A percentile compares a stretch with the other conserved stretches of the same genome.
Conservation (phyloP, 805 yeast species). For the Saturnispora mendoncae region DNA sequence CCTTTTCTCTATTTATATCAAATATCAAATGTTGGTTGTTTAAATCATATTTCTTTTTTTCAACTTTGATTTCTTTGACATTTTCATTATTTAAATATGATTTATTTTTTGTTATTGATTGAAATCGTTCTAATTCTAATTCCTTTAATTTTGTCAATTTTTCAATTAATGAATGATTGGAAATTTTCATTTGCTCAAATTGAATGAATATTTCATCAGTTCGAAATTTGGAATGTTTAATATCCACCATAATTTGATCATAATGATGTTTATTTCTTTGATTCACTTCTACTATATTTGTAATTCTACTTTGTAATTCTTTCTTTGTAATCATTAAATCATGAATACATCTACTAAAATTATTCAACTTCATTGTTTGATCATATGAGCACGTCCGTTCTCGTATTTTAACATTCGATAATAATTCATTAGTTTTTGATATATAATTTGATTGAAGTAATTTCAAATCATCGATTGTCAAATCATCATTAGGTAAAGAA, state of each 20-base stretch:
- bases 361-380: constrained; percentile 35
- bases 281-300: not conserved
- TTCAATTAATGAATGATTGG: constrained; percentile 1
- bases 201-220: constrained; percentile 3
- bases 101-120: not conserved
- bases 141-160: not conserved
- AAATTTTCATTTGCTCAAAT: constrained; percentile 1
- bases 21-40: constrained; percentile 1
- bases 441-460: constrained; percentile 10
- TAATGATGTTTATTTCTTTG: not conserved
- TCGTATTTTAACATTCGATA: constrained; percentile 8
- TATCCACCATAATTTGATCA: constrained; percentile 6
- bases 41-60: constrained; percentile 1
- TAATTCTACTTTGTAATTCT: constrained; percentile 10
- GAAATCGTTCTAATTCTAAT: not conserved
- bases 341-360: constrained; percentile 29
- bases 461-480: constrained; percentile 14
- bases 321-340: constrained; percentile 24
- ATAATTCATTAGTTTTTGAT: constrained; percentile 2
- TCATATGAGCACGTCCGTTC: constrained; percentile 31
- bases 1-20: constrained; percentile 19
- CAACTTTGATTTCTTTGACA: not conserved
- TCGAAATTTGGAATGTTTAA: not conserved
- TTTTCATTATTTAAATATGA: not conserved
- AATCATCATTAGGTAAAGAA: constrained; percentile 12